Conservation (phyloP, 305 asterid species). For the Coffea humblotiana region DNA sequence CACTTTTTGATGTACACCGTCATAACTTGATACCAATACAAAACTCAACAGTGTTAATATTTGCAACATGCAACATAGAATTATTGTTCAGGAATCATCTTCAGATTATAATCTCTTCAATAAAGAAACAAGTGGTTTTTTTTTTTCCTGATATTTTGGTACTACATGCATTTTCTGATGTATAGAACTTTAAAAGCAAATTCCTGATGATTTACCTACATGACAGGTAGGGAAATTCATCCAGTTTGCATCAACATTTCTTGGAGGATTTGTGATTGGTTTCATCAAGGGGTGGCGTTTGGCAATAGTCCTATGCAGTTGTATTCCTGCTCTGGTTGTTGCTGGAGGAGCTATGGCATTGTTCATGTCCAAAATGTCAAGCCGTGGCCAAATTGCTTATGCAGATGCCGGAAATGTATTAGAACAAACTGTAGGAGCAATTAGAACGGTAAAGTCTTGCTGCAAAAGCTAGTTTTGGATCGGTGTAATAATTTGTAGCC, state of each 20-base stretch:
- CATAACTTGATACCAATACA: neutral
- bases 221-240: slow-evolving; percentile 76
- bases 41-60: neutral
- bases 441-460: slow-evolving; percentile 45
- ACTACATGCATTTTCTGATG: neutral
- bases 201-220: neutral
- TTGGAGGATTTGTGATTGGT: slow-evolving; percentile 72
- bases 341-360: slow-evolving; percentile 48
- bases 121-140: neutral
- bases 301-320: slow-evolving; percentile 47
- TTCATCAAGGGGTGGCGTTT: slow-evolving; percentile 70
- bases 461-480: neutral
- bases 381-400: slow-evolving; percentile 50
- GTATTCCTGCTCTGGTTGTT: slow-evolving; percentile 53
- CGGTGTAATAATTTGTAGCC: neutral
- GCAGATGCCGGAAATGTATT: slow-evolving; percentile 63
- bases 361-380: slow-evolving; percentile 39
- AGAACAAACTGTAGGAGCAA: slow-evolving; percentile 60
- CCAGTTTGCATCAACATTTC: slow-evolving; percentile 58
- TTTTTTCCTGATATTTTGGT: neutral
- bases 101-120: neutral
- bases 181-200: neutral
- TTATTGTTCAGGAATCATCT: neutral
- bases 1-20: neutral
- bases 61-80: no score